Evolutionary conservation across 2,329 filamentous ascomycete genomes (phyloP).

Genomic region (Teratosphaeria nubilosa): DNA sequence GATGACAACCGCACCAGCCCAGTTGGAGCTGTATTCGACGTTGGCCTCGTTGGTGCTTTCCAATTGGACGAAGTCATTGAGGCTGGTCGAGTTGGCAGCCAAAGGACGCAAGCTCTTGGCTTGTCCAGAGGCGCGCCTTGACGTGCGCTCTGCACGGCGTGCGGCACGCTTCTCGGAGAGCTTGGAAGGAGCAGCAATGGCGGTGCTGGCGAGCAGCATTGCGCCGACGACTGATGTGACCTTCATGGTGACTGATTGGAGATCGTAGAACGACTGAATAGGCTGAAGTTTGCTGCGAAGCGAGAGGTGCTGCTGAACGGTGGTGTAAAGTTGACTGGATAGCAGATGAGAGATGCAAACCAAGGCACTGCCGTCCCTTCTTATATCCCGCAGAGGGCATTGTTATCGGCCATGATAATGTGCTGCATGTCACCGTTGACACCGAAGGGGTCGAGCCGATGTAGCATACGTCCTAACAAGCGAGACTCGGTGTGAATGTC

Average conservation of each 20-base stretch:
- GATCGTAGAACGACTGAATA: not conserved
- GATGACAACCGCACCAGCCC: constrained; percentile 49
- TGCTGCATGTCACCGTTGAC: not conserved
- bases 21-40: constrained; percentile 46
- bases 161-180: constrained; percentile 23
- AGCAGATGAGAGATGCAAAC: not conserved
- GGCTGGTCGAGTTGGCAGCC: constrained; percentile 21
- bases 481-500: not conserved
- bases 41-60: constrained; percentile 20
- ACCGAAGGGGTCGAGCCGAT: not conserved
- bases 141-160: constrained; percentile 28
- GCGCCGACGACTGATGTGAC: constrained; percentile 30
- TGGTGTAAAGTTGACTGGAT: not conserved
- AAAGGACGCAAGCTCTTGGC: constrained; percentile 19
- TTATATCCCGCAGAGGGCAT: not conserved
- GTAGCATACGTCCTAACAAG: not conserved
- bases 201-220: constrained; percentile 31
- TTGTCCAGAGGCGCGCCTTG: constrained; percentile 16
- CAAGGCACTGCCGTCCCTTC: not conserved
- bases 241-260: constrained; percentile 35
- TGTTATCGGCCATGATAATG: not conserved
- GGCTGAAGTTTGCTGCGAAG: not conserved
- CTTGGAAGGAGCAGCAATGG: constrained; percentile 34
- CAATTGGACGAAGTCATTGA: constrained; percentile 12
- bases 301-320: not conserved